Evolutionary conservation across 208 protist genomes (phyloP), one percentile per base, ranked within the genome.

Genomic region (Trypanosomatidae sp.): DNA sequence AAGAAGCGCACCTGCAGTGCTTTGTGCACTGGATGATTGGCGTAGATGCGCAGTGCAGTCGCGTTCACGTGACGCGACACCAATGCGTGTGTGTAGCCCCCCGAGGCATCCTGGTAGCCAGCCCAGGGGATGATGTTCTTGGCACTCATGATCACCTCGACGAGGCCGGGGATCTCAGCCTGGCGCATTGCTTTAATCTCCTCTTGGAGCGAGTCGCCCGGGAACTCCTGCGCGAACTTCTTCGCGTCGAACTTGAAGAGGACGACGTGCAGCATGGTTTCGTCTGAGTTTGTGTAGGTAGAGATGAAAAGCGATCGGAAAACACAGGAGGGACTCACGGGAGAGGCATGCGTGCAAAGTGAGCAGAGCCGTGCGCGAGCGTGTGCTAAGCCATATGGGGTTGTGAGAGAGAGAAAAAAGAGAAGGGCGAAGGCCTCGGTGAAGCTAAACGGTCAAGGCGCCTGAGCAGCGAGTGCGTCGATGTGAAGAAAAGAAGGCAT

Each of bases 31-130:
- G 90, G 86, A 56, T 87, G 79, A 4, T 84, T 76, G 12, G 75
- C 83, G 73, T 91, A 92, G 58, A 84, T 69, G 36, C 82, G 71
- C 69, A 94, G 71, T 10, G 83, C 85, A 1, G 39, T 60, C 6
- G 78, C 83, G 55, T 88, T 86, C 30, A 69, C 30, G 79, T 94
- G 90, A 65, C 82, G 83, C 36, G 87, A 92, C 3, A 92, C 79
- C 9, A 94, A 56, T 15, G 78, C 83, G 52, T 95, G 88, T 22
- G 87, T 92, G 77, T 88, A 95, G 55, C 81, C 87, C 41, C 76
- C 66, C 33, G 70, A 81, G 70, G 69, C 74, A 66, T 89, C 85
- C n/a, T 84, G 74, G 72, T 94, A 94, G 49, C 83, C 85, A 7
- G n/a, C 69, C 76, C 81, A 92, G 7, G 86, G 72, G 8, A 46